A percentile compares a stretch with the other conserved stretches of the same genome.
Conservation (phyloP, 768 basidiomycete genomes). For the Phylloporus arenicola region DNA sequence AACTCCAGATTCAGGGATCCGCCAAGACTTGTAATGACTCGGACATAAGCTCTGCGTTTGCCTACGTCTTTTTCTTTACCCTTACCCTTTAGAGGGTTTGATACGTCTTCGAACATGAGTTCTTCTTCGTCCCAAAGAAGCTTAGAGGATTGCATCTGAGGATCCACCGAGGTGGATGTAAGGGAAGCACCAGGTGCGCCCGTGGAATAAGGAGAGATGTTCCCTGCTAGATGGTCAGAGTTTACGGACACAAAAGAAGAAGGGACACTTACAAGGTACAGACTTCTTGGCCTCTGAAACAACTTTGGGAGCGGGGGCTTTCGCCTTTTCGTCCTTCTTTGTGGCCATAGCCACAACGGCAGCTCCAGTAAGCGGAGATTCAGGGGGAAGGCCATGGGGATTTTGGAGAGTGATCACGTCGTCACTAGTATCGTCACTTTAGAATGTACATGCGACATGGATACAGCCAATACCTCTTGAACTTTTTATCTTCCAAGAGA, state of each 20-base stretch:
- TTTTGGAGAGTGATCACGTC: constrained; percentile 96
- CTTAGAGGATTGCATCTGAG: constrained; percentile 59
- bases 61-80: constrained; percentile 92
- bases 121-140: constrained; percentile 99
- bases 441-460: neutral
- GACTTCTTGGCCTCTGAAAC: constrained; percentile 44
- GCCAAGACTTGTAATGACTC: constrained; percentile 93
- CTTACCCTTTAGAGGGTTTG: constrained; percentile 73
- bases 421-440: constrained; percentile 39
- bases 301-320: constrained; percentile 28
- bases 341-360: constrained; percentile 27
- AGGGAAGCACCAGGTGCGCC: constrained; percentile 89
- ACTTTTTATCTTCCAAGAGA: constrained; percentile 76
- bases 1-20: constrained; percentile 80
- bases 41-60: constrained; percentile 88
- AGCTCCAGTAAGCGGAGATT: constrained; percentile 38
- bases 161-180: constrained; percentile 87
- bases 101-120: constrained; percentile 94
- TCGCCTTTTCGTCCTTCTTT: constrained; percentile 30
- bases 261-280: constrained; percentile 55
- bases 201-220: constrained; percentile 85
- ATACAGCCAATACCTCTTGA: constrained; percentile 59
- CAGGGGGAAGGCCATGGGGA: constrained; percentile 68
- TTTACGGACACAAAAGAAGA: neutral
- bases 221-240: constrained; percentile 48